Evolutionary conservation across 177 flowering plant species (phyloP).

Genomic region (Vitis hybrid): DNA sequence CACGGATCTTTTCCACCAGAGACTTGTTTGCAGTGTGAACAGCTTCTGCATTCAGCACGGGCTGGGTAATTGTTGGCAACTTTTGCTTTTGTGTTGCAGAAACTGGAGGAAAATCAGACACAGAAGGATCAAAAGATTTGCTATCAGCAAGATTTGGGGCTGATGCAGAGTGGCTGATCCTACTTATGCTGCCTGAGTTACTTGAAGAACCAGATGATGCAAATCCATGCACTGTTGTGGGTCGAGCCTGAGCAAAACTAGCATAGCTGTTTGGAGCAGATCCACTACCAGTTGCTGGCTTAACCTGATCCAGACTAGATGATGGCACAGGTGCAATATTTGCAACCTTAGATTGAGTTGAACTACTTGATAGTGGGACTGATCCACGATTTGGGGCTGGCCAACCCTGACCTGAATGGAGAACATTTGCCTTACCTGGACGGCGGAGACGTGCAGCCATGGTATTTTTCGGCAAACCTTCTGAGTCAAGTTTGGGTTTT

Average conservation of each 20-base stretch:
- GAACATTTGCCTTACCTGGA: conserved; percentile 20
- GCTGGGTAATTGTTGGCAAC: conserved; percentile 21
- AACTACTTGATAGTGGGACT: conserved; percentile 15
- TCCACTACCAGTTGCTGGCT: conserved; percentile 19
- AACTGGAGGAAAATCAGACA: conserved; percentile 61
- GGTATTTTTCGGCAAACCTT: conserved; percentile 26
- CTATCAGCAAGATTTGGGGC: conserved; percentile 53
- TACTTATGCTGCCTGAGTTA: conserved; percentile 24
- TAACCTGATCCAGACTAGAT: conserved; percentile 25
- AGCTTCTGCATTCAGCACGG: conserved; percentile 39
- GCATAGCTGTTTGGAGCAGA: conserved; percentile 37
- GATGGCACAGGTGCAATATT: conserved; percentile 22
- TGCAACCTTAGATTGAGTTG: conserved; percentile 20
- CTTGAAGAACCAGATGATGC: conserved; percentile 33
- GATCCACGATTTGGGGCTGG: conserved; percentile 32
- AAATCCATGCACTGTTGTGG: conserved; percentile 26
- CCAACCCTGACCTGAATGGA: conserved; percentile 31
- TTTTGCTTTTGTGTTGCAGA: conserved; percentile 36
- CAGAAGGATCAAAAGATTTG: conserved; percentile 33
- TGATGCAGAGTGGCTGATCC: conserved; percentile 55
- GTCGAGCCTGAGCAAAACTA: conserved; percentile 33
- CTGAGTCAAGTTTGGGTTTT: conserved; percentile 21
- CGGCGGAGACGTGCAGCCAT: conserved; percentile 58
- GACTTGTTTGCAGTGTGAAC: conserved; percentile 79
- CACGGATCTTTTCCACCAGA: conserved; percentile 73